A percentile compares a stretch with the other conserved stretches of the same genome.
These are phyloP conservation scores for Podochytrium sp. DNA, from an alignment of 192 early-diverging fungal species.

Conservation along the genomic window DNA sequence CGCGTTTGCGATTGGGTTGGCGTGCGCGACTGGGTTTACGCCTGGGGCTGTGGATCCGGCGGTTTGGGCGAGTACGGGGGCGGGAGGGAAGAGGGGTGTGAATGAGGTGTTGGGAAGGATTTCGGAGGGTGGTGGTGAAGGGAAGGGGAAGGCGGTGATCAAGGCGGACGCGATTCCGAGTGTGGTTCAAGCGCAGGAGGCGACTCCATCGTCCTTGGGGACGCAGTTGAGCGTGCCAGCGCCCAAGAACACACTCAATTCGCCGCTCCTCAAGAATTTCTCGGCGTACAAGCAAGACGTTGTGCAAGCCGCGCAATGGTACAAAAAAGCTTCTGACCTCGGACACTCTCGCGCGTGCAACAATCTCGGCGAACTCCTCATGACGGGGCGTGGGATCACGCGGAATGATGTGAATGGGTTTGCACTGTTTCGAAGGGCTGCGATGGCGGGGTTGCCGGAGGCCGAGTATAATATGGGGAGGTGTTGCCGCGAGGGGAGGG, in stretches of 20 bases:
- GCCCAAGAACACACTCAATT: slow-evolving; percentile 10
- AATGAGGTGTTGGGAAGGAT: slow-evolving; percentile 24
- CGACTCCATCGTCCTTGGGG: background rate
- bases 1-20: slow-evolving; percentile 34
- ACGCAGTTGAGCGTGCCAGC: slow-evolving; percentile 7
- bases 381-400: slow-evolving; percentile 34
- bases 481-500: slow-evolving; percentile 34
- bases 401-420: slow-evolving; percentile 31
- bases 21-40: slow-evolving; percentile 35
- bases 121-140: background rate
- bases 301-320: slow-evolving; percentile 31
- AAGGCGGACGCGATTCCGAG: background rate
- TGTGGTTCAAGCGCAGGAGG: background rate
- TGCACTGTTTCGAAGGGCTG: slow-evolving; percentile 26
- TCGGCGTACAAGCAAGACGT: slow-evolving; percentile 37
- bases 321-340: slow-evolving; percentile 30
- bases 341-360: slow-evolving; percentile 29
- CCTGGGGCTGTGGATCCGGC: slow-evolving; percentile 35
- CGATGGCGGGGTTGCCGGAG: slow-evolving; percentile 33
- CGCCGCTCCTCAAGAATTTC: slow-evolving; percentile 30
- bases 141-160: background rate
- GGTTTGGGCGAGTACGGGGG: background rate
- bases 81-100: slow-evolving; percentile 13
- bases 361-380: slow-evolving; percentile 33
- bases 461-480: slow-evolving; percentile 39